phyloP scores from a whole-genome alignment of 1,284 basidiomycete genomes.

The Albatrellus sp. region DNA sequence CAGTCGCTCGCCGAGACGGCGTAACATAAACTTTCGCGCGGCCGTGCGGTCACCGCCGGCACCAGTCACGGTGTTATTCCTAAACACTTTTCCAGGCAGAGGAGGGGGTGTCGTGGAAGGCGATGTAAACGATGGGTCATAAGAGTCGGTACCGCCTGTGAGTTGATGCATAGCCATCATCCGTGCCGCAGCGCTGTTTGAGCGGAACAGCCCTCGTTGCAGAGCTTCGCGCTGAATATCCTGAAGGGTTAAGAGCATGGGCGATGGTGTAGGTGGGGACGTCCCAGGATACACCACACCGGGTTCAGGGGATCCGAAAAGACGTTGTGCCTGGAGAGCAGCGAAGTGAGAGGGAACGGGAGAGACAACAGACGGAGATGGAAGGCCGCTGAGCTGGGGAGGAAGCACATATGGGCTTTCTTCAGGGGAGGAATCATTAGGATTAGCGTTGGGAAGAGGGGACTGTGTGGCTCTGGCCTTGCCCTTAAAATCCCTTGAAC shows the following conservation, averaged over 20 bases:
- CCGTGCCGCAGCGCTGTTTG: conserved; percentile 61
- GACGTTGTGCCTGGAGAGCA: conserved; percentile 35
- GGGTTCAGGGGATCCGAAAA: conserved; percentile 44
- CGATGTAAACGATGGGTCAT: conserved; percentile 25
- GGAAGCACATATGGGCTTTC: conserved; percentile 27
- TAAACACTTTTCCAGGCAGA: conserved; percentile 33
- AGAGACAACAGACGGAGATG: conserved; percentile 40
- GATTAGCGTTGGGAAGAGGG: conserved; percentile 27
- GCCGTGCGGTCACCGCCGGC: conserved; percentile 49
- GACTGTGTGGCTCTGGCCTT: conserved; percentile 29
- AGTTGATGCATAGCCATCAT: conserved; percentile 67
- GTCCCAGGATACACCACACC: conserved; percentile 46
- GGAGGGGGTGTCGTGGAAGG: conserved; percentile 36
- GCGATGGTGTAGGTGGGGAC: conserved; percentile 42
- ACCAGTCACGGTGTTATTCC: conserved; percentile 71
- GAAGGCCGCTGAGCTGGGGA: conserved; percentile 25
- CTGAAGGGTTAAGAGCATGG: conserved; percentile 56
- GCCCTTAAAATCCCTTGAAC: conserved; percentile 59
- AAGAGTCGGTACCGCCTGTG: conserved; percentile 47
- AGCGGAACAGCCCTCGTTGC: conserved; percentile 48
- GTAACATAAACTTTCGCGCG: conserved; percentile 53
- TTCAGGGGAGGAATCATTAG: conserved; percentile 57
- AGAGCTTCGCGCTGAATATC: conserved; percentile 39
- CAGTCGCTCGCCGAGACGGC: conserved; percentile 46
- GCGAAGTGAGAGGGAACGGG: conserved; percentile 53